Evolutionary conservation across 148 eudicot species (phyloP).

Genomic region (Cornus suecica): DNA sequence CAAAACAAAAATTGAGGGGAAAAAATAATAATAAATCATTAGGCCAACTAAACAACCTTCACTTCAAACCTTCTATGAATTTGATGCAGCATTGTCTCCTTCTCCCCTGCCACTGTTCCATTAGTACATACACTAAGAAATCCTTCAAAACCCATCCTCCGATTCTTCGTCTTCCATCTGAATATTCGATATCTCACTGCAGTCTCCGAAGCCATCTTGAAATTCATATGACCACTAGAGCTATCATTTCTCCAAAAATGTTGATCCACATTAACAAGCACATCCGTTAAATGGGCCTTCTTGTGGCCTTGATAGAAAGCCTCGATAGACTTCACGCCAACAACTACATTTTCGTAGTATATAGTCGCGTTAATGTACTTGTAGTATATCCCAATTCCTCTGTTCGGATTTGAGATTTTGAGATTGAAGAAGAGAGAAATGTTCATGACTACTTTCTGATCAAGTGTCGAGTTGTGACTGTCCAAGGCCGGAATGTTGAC

Average conservation of each 20-base stretch:
- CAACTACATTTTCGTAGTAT: background rate
- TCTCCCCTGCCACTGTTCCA: too few species aligned
- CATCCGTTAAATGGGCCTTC: background rate
- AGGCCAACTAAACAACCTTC: too few species aligned
- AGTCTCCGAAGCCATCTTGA: slow-evolving; percentile 14
- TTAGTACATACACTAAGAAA: too few species aligned
- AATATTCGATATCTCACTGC: slow-evolving; percentile 18
- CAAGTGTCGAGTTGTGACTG: background rate
- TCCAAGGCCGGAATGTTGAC: background rate
- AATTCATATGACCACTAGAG: background rate
- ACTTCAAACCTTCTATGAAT: too few species aligned
- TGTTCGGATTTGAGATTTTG: slow-evolving; percentile 32
- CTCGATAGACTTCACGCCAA: slow-evolving; percentile 9
- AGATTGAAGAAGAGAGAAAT: slow-evolving; percentile 10
- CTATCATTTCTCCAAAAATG: slow-evolving; percentile 3
- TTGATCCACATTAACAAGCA: background rate
- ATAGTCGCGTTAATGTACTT: background rate
- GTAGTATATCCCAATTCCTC: slow-evolving; percentile 22
- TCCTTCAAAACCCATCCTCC: slow-evolving; percentile 14
- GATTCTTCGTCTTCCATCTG: slow-evolving; percentile 25
- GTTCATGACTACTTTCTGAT: background rate
- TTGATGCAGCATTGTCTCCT: too few species aligned
- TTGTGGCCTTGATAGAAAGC: slow-evolving; percentile 26
- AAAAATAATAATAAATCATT: too few species aligned
- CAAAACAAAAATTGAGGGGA: too few species aligned